Conservation (phyloP, 2,329 filamentous ascomycete genomes). For the Rhynchosporium graminicola region DNA sequence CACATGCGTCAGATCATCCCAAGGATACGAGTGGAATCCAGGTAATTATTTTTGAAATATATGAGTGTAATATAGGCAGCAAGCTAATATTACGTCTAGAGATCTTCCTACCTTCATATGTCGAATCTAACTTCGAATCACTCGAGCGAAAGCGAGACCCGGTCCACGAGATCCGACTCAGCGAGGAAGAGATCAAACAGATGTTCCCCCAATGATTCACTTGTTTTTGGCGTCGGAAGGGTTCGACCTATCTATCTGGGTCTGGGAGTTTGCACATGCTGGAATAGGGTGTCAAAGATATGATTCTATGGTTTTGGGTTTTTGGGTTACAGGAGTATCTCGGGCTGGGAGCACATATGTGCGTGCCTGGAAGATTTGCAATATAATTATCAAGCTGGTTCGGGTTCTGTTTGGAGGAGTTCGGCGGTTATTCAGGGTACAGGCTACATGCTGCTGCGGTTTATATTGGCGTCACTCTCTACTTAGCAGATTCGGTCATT, state of each 20-base stretch:
- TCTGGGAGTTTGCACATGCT: slow-evolving; percentile 30
- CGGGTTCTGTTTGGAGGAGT: slow-evolving; percentile 27
- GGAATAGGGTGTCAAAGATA: slow-evolving; percentile 37
- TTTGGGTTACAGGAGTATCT: slow-evolving; percentile 36
- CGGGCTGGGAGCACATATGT: slow-evolving; percentile 20
- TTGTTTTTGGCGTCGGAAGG: slow-evolving; percentile 27
- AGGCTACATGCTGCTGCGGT: slow-evolving; percentile 17
- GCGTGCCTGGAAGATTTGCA: slow-evolving; percentile 27
- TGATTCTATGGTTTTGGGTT: slow-evolving; percentile 33
- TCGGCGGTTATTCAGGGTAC: slow-evolving; percentile 30
- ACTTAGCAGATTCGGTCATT: slow-evolving; percentile 25
- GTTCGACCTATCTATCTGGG: slow-evolving; percentile 21
- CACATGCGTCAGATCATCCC: slow-evolving; percentile 75
- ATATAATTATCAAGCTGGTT: slow-evolving; percentile 23
- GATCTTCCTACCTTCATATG: slow-evolving; percentile 78
- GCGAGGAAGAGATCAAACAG: slow-evolving; percentile 71
- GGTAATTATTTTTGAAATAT: slow-evolving; percentile 47
- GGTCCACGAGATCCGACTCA: slow-evolving; percentile 75
- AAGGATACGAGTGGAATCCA: slow-evolving; percentile 83
- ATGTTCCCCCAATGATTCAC: slow-evolving; percentile 62
- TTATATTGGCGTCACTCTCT: slow-evolving; percentile 27
- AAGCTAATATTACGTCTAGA: slow-evolving; percentile 49
- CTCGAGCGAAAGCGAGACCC: slow-evolving; percentile 76
- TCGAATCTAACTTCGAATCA: slow-evolving; percentile 72
- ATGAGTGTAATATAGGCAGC: not conserved